phyloP scores from a whole-genome alignment of 495 filamentous ascomycete species.

The Penicillium flavigenum region DNA sequence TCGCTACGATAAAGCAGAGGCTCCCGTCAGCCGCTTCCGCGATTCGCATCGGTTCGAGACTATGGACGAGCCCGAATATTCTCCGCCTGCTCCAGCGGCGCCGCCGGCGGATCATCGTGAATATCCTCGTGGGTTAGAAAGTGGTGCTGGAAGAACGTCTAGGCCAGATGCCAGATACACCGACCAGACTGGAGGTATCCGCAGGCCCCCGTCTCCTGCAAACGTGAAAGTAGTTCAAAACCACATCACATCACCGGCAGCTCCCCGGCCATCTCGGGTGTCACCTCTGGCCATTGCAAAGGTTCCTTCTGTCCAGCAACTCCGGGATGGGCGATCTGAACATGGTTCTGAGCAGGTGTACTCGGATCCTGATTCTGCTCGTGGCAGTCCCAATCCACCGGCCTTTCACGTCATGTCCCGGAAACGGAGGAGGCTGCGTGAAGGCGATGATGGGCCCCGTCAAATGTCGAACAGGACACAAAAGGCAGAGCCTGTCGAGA shows the following conservation, averaged over 20 bases:
- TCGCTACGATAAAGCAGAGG: conserved; percentile 21
- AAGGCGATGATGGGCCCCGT: conserved; percentile 32
- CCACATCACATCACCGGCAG: conserved; percentile 68
- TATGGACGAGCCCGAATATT: conserved; percentile 51
- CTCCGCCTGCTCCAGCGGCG: conserved; percentile 46
- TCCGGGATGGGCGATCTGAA: conserved; percentile 28
- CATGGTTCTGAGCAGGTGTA: conserved; percentile 27
- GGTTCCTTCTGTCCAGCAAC: conserved; percentile 48
- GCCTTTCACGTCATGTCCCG: conserved; percentile 39
- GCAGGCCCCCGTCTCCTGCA: conserved; percentile 28
- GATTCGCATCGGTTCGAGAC: conserved; percentile 30
- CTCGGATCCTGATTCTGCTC: conserved; percentile 27
- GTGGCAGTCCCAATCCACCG: conserved; percentile 40
- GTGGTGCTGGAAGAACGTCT: conserved; percentile 21
- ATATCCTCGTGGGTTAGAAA: conserved; percentile 26
- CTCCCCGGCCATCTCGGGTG: conserved; percentile 78
- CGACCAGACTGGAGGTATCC: conserved; percentile 25
- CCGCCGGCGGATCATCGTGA: conserved; percentile 36
- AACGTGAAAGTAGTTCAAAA: conserved; percentile 55
- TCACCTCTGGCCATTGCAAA: conserved; percentile 71
- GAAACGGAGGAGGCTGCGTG: conserved; percentile 50
- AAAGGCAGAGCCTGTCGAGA: conserved; percentile 39
- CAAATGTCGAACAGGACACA: conserved; percentile 32
- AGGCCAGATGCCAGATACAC: conserved; percentile 19
- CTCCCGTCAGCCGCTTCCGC: conserved; percentile 20